A percentile compares a stretch with the other conserved stretches of the same genome.
phyloP scores from a whole-genome alignment of 306 rosid genomes.

The Inga leiocalycina region DNA sequence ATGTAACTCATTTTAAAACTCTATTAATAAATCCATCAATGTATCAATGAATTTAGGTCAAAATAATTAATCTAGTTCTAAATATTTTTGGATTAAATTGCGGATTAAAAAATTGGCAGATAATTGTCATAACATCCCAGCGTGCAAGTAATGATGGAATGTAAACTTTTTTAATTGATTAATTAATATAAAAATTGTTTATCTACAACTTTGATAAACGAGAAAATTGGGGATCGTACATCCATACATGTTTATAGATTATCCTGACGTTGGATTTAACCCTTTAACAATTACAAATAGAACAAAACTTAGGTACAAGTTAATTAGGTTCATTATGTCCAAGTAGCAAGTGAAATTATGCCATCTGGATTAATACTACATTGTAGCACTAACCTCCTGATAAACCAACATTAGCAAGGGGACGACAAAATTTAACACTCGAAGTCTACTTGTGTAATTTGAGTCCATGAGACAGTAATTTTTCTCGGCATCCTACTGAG shows the following conservation, averaged over 20 bases:
- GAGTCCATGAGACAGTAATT: too few relatives aligned
- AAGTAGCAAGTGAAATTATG: too few relatives aligned
- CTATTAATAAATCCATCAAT: not conserved
- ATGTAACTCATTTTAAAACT: not conserved
- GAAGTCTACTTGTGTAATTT: too few relatives aligned
- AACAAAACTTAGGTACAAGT: too few relatives aligned
- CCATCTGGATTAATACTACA: too few relatives aligned
- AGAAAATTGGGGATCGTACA: not conserved
- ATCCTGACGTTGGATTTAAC: not conserved
- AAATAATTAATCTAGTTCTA: not conserved
- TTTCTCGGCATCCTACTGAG: too few relatives aligned
- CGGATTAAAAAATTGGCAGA: not conserved
- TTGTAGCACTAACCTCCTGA: too few relatives aligned
- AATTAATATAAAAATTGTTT: not conserved
- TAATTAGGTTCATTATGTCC: too few relatives aligned
- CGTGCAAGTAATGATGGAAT: slow-evolving; percentile 10
- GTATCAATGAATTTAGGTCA: not conserved
- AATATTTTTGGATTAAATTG: not conserved
- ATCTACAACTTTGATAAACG: not conserved
- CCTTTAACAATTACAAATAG: not conserved
- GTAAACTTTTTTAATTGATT: not conserved
- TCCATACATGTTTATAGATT: not conserved
- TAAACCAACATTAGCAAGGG: too few relatives aligned
- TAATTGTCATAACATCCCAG: slow-evolving; percentile 26
- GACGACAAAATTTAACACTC: too few relatives aligned